Evolutionary conservation across 139 green algal genomes (phyloP).

Genomic region (Nannochloris sp.): DNA sequence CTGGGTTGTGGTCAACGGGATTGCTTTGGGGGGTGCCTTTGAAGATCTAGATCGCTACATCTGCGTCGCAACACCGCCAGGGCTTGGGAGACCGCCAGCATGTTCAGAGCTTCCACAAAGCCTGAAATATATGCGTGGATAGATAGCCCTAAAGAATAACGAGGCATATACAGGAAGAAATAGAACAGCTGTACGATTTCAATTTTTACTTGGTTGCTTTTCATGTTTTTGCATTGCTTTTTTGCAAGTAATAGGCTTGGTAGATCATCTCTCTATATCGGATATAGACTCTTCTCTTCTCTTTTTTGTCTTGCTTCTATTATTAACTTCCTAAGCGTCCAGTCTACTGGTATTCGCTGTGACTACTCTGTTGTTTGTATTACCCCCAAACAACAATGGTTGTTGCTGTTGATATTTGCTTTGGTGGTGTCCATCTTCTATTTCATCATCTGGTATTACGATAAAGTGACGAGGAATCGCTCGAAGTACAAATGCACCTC

Average conservation of each 20-base stretch:
- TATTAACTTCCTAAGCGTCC: no score
- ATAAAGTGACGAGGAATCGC: not conserved
- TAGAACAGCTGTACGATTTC: no score
- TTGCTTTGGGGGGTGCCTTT: slow-evolving; percentile 7
- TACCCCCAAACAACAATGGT: not conserved
- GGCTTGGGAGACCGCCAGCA: no score
- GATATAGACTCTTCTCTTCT: not conserved
- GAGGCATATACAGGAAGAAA: no score
- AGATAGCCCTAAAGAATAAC: no score
- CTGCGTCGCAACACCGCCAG: not conserved
- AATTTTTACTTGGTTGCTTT: no score
- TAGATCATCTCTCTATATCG: no score
- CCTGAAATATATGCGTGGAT: not conserved
- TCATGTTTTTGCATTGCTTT: no score
- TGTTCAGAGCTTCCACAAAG: not conserved
- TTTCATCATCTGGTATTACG: no score
- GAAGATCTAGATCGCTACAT: slow-evolving; percentile 10
- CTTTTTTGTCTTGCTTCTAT: not conserved
- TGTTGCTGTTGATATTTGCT: not conserved
- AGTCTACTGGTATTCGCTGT: not conserved
- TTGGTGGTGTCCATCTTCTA: no score
- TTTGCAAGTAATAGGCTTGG: no score
- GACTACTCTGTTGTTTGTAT: no score
- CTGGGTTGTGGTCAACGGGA: slow-evolving; percentile 21
- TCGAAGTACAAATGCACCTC: not conserved